A percentile compares a stretch with the other conserved stretches of the same genome.
phyloP scores from a whole-genome alignment of 2,329 filamentous ascomycete species.

The Colletotrichum scovillei region DNA sequence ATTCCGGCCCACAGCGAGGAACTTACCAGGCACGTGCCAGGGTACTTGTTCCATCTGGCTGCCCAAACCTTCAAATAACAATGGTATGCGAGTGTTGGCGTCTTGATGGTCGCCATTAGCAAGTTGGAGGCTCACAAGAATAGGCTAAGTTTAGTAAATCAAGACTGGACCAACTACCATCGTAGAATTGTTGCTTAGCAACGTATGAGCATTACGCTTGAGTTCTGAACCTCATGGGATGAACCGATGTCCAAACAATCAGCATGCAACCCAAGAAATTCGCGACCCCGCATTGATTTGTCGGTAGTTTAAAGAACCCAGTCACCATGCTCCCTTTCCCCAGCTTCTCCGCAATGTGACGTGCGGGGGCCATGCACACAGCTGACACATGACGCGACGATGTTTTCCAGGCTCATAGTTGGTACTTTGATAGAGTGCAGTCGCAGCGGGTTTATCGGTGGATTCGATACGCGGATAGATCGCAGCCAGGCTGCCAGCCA shows the following conservation, averaged over 20 bases:
- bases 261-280: not conserved
- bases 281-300: constrained; percentile 10
- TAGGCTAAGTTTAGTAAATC: no score
- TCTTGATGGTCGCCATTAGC: not conserved
- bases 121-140: no score
- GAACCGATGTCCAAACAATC: not conserved
- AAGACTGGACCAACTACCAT: not conserved
- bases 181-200: not conserved
- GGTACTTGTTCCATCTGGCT: not conserved
- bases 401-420: not conserved
- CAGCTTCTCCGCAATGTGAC: constrained; percentile 22
- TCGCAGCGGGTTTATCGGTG: not conserved
- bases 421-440: not conserved
- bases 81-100: not conserved
- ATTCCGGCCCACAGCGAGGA: not conserved
- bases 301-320: not conserved
- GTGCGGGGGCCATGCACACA: not conserved
- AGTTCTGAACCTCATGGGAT: not conserved
- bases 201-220: not conserved
- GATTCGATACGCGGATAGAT: no score
- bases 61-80: not conserved
- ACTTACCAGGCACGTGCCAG: not conserved
- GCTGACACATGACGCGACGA: constrained; percentile 16
- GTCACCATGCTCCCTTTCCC: not conserved
- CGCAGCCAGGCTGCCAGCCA: not conserved